phyloP scores from a whole-genome alignment of 2,329 filamentous ascomycete genomes.

The Bipolaris bicolor region DNA sequence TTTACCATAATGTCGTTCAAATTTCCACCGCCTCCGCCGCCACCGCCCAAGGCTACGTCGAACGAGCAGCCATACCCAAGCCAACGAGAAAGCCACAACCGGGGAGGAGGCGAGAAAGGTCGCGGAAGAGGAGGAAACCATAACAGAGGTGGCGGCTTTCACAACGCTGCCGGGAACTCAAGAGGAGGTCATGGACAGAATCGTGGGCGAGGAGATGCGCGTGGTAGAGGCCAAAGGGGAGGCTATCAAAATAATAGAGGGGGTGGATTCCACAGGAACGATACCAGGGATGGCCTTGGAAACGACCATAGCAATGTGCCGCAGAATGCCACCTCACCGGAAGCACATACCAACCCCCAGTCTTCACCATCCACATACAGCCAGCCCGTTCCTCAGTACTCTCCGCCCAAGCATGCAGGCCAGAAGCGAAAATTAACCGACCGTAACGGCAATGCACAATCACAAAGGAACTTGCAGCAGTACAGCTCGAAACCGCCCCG shows the following conservation, averaged over 20 bases:
- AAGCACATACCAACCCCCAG: constrained; percentile 24
- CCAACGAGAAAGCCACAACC: constrained; percentile 36
- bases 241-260: constrained; percentile 27
- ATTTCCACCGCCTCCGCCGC: constrained; percentile 58
- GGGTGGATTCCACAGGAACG: constrained; percentile 16
- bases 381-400: constrained; percentile 19
- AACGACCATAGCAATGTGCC: constrained; percentile 14
- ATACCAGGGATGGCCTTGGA: constrained; percentile 7
- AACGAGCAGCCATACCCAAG: constrained; percentile 35
- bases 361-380: constrained; percentile 8
- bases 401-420: constrained; percentile 28
- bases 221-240: constrained; percentile 28
- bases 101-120: constrained; percentile 38
- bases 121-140: constrained; percentile 30
- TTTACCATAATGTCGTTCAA: constrained; percentile 45
- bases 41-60: constrained; percentile 43
- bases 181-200: constrained; percentile 28
- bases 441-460: constrained; percentile 16
- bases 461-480: constrained; percentile 19
- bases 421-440: constrained; percentile 41
- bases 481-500: constrained; percentile 38
- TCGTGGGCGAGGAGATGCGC: constrained; percentile 21
- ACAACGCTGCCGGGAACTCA: constrained; percentile 12
- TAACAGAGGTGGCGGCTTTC: constrained; percentile 27
- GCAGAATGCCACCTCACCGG: constrained; percentile 1